phyloP scores from a whole-genome alignment of 2,329 filamentous ascomycete species.

The Ophiostoma populinum region DNA sequence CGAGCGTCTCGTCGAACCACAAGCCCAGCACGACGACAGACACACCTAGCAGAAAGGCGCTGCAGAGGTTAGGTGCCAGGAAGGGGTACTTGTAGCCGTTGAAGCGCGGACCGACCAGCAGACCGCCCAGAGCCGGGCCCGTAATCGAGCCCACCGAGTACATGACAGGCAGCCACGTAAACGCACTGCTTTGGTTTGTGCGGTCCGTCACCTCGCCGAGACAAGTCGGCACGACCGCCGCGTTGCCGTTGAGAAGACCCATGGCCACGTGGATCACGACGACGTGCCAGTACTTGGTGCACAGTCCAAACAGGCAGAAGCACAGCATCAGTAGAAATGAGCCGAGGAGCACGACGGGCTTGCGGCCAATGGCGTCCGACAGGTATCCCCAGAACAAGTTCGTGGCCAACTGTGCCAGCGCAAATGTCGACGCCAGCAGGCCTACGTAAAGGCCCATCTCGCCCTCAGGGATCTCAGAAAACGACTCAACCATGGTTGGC shows the following conservation, averaged over 20 bases:
- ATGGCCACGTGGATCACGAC: conserved; percentile 74
- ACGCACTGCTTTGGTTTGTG: conserved; percentile 83
- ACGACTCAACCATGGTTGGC: conserved; percentile 75
- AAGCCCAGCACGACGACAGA: conserved; percentile 60
- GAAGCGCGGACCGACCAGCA: conserved; percentile 51
- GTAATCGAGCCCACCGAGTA: conserved; percentile 91
- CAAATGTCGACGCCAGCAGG: conserved; percentile 77
- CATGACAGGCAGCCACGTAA: conserved; percentile 89
- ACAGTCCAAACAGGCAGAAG: conserved; percentile 79
- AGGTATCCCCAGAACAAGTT: conserved; percentile 86
- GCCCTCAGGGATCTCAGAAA: conserved; percentile 56
- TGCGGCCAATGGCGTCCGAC: conserved; percentile 62
- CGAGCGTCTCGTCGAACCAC: conserved; percentile 75
- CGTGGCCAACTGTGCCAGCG: conserved; percentile 77
- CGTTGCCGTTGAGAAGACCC: conserved; percentile 89
- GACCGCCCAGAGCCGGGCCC: conserved; percentile 75
- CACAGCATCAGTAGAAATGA: conserved; percentile 68
- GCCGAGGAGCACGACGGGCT: conserved; percentile 66
- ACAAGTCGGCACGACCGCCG: conserved; percentile 83
- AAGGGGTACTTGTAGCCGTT: conserved; percentile 53
- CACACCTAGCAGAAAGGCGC: conserved; percentile 51
- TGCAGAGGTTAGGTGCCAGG: conserved; percentile 65
- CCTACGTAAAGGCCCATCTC: conserved; percentile 80
- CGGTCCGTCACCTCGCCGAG: conserved; percentile 89
- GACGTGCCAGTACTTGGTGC: conserved; percentile 65